Conservation (phyloP, 208 protist species). For the Leishmania lainsoni region DNA sequence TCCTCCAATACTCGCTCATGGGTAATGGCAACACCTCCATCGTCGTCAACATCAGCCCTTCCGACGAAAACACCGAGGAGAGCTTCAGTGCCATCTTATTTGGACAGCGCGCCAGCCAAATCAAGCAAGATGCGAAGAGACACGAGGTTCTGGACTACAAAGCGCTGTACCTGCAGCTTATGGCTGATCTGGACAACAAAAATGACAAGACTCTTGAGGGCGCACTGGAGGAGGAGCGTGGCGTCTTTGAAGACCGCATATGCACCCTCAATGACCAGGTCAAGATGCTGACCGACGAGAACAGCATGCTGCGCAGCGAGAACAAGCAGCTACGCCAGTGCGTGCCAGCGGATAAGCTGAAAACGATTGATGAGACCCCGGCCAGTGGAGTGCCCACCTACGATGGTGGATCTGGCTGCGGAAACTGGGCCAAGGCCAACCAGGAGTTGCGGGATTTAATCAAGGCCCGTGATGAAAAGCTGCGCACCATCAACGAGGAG, state of each 20-base stretch:
- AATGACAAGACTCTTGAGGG: conserved; percentile 79
- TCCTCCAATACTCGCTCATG: conserved; percentile 92
- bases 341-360: conserved; percentile 44
- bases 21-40: conserved; percentile 92
- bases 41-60: conserved; percentile 89
- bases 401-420: conserved; percentile 5
- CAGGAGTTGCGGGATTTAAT: conserved; percentile 59
- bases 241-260: conserved; percentile 79
- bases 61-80: conserved; percentile 87
- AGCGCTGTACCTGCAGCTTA: conserved; percentile 84
- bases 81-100: conserved; percentile 88
- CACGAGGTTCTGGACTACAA: conserved; percentile 94
- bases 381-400: conserved; percentile 1
- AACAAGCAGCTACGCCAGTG: conserved; percentile 39
- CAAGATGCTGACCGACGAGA: conserved; percentile 66
- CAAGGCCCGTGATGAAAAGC: conserved; percentile 44
- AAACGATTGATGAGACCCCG: conserved; percentile 21
- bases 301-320: conserved; percentile 59
- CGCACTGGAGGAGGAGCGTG: conserved; percentile 70
- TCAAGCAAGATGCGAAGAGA: conserved; percentile 90
- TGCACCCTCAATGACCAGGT: conserved; percentile 56
- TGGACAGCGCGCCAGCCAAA: conserved; percentile 92
- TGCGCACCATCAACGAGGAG: conserved; percentile 62
- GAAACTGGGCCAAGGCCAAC: conserved; percentile 51
- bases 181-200: conserved; percentile 86